Evolutionary conservation across 768 basidiomycete genomes (phyloP).

Genomic region (Hygrocybe punicea): DNA sequence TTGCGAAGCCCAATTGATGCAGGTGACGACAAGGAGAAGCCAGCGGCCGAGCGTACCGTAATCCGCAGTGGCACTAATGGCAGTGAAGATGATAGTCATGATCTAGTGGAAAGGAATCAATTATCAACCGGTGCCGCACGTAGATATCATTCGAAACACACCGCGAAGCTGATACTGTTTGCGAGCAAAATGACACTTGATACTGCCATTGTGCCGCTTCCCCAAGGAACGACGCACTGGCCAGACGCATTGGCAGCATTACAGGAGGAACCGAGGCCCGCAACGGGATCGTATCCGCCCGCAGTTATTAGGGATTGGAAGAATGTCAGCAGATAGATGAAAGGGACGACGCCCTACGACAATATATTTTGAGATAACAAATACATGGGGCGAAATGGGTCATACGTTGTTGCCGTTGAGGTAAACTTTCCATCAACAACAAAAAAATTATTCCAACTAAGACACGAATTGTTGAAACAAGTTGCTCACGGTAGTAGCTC

Average conservation of each 20-base stretch:
- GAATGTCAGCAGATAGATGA: constrained; percentile 64
- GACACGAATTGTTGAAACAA: not conserved
- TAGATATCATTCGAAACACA: constrained; percentile 30
- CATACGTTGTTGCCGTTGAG: constrained; percentile 79
- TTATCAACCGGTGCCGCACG: not conserved
- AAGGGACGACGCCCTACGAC: constrained; percentile 62
- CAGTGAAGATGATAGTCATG: constrained; percentile 81
- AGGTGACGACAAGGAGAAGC: constrained; percentile 66
- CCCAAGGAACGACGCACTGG: constrained; percentile 64
- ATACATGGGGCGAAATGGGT: not conserved
- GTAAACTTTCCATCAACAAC: constrained; percentile 51
- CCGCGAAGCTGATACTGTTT: constrained; percentile 73
- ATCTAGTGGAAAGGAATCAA: constrained; percentile 36
- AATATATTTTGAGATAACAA: constrained; percentile 2
- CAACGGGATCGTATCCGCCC: constrained; percentile 71
- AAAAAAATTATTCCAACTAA: not conserved
- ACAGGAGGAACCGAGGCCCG: constrained; percentile 71
- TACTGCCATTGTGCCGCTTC: constrained; percentile 65
- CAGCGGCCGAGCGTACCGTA: constrained; percentile 76
- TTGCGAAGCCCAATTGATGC: constrained; percentile 78
- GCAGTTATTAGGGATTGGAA: constrained; percentile 70
- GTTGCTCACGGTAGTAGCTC: constrained; percentile 73
- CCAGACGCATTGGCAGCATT: constrained; percentile 51
- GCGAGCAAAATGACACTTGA: constrained; percentile 74
- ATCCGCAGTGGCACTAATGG: constrained; percentile 70